phyloP scores from a whole-genome alignment of 2,329 filamentous ascomycete genomes.

The Penicillium sp. region DNA sequence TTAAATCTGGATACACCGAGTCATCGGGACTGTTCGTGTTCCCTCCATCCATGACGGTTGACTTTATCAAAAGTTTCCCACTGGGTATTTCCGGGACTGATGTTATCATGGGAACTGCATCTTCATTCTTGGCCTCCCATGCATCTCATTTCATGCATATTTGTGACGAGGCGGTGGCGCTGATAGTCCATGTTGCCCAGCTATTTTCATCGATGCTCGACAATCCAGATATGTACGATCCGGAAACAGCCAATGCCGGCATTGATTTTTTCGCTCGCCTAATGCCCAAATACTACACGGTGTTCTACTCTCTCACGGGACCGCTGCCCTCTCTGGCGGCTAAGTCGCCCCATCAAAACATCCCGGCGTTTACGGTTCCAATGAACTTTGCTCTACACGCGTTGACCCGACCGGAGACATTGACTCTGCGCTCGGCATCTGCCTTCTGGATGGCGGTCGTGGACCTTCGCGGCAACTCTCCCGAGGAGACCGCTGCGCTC shows the following conservation, averaged over 20 bases:
- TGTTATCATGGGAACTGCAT: slow-evolving; percentile 53
- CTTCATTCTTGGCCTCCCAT: slow-evolving; percentile 53
- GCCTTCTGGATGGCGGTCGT: slow-evolving; percentile 52
- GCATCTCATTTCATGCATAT: slow-evolving; percentile 43
- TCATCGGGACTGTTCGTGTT: slow-evolving; percentile 52
- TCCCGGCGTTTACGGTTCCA: slow-evolving; percentile 42
- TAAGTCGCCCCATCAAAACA: slow-evolving; percentile 24
- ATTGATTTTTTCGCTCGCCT: slow-evolving; percentile 53
- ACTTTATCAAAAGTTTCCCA: slow-evolving; percentile 50
- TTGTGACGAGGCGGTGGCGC: slow-evolving; percentile 40
- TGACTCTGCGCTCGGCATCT: slow-evolving; percentile 55
- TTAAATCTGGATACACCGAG: slow-evolving; percentile 55
- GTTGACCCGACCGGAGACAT: slow-evolving; percentile 50
- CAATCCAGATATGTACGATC: slow-evolving; percentile 45
- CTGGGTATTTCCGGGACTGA: slow-evolving; percentile 49
- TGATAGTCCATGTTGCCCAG: slow-evolving; percentile 49
- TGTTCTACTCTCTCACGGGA: slow-evolving; percentile 45
- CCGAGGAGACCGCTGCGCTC: slow-evolving; percentile 32
- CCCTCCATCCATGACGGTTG: slow-evolving; percentile 47
- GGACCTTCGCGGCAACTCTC: slow-evolving; percentile 38
- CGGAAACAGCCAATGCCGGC: slow-evolving; percentile 51
- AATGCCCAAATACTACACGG: slow-evolving; percentile 49
- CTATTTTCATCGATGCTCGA: slow-evolving; percentile 47
- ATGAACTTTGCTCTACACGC: slow-evolving; percentile 50
- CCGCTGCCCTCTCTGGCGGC: slow-evolving; percentile 22